Conservation (phyloP, 306 rosid species). For the Quercus berberidifolia region DNA sequence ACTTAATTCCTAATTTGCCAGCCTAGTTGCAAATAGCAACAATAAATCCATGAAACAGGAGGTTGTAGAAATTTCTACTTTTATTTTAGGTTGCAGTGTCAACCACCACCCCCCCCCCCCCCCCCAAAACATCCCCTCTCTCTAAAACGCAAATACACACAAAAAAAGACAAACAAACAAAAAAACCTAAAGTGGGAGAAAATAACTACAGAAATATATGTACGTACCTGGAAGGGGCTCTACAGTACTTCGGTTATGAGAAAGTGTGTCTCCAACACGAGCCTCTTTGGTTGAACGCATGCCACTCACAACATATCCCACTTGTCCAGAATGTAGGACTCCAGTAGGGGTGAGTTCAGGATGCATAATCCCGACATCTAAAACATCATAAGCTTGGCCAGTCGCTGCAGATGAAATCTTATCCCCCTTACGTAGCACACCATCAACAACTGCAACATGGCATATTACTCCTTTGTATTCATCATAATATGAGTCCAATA, state of each 20-base stretch:
- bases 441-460: conserved; percentile 90
- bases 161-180: neutral
- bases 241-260: conserved; percentile 44
- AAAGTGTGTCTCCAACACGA: conserved; percentile 87
- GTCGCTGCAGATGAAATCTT: conserved; percentile 76
- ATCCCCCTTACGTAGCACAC: conserved; percentile 76
- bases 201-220: conserved; percentile 3
- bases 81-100: neutral
- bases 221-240: conserved; percentile 80
- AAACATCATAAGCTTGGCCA: conserved; percentile 66
- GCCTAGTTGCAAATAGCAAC: neutral
- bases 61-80: neutral
- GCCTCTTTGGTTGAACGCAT: conserved; percentile 98
- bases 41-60: neutral
- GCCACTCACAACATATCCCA: conserved; percentile 92
- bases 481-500: conserved; percentile 88
- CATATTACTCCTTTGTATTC: conserved; percentile 93
- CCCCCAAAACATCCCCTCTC: neutral
- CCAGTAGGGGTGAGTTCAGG: conserved; percentile 92
- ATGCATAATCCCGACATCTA: conserved; percentile 92
- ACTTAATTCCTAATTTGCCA: neutral
- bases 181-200: neutral
- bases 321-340: conserved; percentile 83
- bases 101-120: neutral
- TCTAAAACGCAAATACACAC: neutral